Percentiles rank a stretch among this genome's conserved stretches.
Evolutionary conservation across 768 basidiomycete species (phyloP).

Genomic region (Leucocoprinus birnbaumii): DNA sequence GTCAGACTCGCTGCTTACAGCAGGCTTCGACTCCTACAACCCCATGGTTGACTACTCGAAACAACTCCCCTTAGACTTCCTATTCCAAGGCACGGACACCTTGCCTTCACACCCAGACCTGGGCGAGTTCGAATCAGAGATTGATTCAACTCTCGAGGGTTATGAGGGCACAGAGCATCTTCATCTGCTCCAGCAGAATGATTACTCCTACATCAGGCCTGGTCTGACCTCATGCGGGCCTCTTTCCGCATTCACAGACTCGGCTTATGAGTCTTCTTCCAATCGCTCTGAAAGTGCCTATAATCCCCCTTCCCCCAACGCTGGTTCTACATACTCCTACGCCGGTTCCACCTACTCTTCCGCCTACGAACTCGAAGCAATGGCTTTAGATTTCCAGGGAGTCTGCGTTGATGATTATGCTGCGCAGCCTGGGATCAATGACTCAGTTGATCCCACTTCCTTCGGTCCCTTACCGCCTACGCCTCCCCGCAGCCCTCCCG

Average conservation of each 20-base stretch:
- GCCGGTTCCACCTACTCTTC: slow-evolving; percentile 40
- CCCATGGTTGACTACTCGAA: slow-evolving; percentile 31
- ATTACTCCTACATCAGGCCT: slow-evolving; percentile 61
- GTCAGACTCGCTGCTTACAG: slow-evolving; percentile 28
- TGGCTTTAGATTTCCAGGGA: slow-evolving; percentile 72
- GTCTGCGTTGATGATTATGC: slow-evolving; percentile 58
- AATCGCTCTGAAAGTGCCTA: slow-evolving; percentile 69
- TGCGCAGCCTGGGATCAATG: slow-evolving; percentile 34
- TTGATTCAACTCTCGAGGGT: slow-evolving; percentile 67
- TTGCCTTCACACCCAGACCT: slow-evolving; percentile 77
- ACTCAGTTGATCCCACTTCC: slow-evolving; percentile 51
- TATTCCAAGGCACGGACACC: slow-evolving; percentile 56
- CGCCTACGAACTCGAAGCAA: slow-evolving; percentile 49
- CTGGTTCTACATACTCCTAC: slow-evolving; percentile 27
- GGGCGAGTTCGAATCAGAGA: slow-evolving; percentile 66
- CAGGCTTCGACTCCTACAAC: slow-evolving; percentile 28
- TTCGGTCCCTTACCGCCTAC: slow-evolving; percentile 58
- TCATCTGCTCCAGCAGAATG: slow-evolving; percentile 24
- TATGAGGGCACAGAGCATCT: slow-evolving; percentile 61
- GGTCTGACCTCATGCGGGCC: slow-evolving; percentile 64
- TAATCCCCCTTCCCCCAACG: slow-evolving; percentile 56
- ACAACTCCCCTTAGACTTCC: slow-evolving; percentile 59
- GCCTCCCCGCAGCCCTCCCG: slow-evolving; percentile 50
- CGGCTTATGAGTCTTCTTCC: slow-evolving; percentile 67
- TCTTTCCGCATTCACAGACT: slow-evolving; percentile 76